Conservation (phyloP, 2,329 filamentous ascomycete genomes). For the Verticillium zaregamsianum region DNA sequence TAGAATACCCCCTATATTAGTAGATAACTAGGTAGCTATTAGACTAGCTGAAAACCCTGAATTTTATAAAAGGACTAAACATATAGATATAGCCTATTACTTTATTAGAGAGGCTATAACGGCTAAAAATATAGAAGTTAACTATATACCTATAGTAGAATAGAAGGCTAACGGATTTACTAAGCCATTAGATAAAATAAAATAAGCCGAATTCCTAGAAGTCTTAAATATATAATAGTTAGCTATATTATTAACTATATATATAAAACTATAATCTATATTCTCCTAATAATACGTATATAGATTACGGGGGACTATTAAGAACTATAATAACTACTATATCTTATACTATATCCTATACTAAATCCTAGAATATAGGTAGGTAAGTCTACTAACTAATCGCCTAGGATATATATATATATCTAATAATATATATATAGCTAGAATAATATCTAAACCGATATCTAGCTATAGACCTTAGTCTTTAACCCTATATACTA, state of each 20-base stretch:
- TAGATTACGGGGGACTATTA: neutral
- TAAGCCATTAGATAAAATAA: neutral
- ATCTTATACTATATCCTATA: neutral
- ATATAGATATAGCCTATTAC: neutral
- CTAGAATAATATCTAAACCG: neutral
- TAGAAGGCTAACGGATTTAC: neutral
- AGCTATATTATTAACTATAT: neutral
- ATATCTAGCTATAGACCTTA: too few species aligned
- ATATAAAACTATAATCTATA: too few species aligned
- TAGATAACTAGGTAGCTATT: neutral
- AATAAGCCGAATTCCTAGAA: neutral
- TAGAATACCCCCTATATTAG: neutral
- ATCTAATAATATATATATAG: too few species aligned
- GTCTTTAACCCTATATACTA: too few species aligned
- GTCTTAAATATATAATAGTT: neutral
- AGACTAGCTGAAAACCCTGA: neutral
- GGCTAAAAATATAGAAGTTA: neutral
- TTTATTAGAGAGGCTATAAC: neutral
- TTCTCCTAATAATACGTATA: too few species aligned
- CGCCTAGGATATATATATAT: neutral
- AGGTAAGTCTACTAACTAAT: neutral
- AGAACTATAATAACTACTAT: too few species aligned
- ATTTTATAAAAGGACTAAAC: neutral
- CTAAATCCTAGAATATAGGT: too few species aligned
- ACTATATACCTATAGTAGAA: neutral